Evolutionary conservation across 1,139 yeast species (phyloP), one percentile per base, ranked within the genome.

Genomic region (Pichia sp.): DNA sequence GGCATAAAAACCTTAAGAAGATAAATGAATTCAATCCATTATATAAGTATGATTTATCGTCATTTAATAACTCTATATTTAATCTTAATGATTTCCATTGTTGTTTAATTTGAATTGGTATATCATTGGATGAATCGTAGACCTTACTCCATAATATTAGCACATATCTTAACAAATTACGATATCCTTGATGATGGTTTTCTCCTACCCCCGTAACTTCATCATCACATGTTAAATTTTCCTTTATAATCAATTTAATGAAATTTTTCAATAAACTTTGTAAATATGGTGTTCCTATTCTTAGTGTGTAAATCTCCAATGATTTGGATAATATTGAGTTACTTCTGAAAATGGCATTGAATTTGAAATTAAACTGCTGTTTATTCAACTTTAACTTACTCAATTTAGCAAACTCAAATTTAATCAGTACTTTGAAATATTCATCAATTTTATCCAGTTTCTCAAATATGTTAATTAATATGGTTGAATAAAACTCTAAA

Each of bases 1-100:
- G 97, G 60, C 96, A 90, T 57, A 88, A 80, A 62, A 87, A 89
- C 53, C 97, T 70, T 53, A 92, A 68, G 63, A 92, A 92, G 23
- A 92, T 69, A 59, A 92, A 85, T 1, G 96, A 90, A 26, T 94
- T 79, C 34, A 90, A 69, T 49, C 95, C 85, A 59, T 89, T 82
- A 49, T 83, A 32, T 32, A 32, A 18, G 6, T 32, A 65, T 1
- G 85, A 73, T 1, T 80, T 72, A 7, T 70, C 70, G 23, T 68
- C 67, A 57, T 70, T 74, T 0, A 84, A 82, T 13, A 68, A 56
- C 51, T 83, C 90, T 22, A 84, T 78, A 54, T 78, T 80, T 20
- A 70, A 72, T 51, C 92, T 65, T 52, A 85, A 71, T 43, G 74
- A 70, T 53, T 76, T 76, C 63, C 85, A 66, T 56, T 82, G 85